Base-by-base conservation (phyloP, 371 early-diverging fungal species). In the Circinella umbellata region DNA sequence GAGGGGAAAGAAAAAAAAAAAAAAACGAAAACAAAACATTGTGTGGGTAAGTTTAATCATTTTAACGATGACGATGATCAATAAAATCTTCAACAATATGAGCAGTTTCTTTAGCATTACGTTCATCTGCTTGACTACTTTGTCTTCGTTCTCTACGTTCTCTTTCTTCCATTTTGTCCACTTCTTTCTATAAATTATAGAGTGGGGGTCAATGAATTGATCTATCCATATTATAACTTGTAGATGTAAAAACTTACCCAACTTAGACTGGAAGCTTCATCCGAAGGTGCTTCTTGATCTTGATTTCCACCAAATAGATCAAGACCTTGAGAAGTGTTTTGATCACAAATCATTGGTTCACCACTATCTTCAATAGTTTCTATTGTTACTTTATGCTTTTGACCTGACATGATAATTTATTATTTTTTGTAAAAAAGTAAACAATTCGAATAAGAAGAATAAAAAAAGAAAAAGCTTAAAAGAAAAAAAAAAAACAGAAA, bases 81-180 rank as follows among this genome's bases (percentile, higher is more conserved):
- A 69, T 38, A 48, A 55, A 60, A 17, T 69, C 69, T 14, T 63
- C 55, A 49, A 69, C 37, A 27, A 69, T 69, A 9, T 69, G 53
- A 4, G 69, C 69, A 3, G 69, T 69, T 37, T 69, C 42, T 37
- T 46, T 37, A 5, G 69, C 69, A 46, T 69, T 69, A 36, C 55
- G 63, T 27, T 54, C 69, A 18, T 67, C 57, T 42, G 42, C 0
- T 36, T 48, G 4, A 6, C 48, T 37, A 15, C 27, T 42, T 35
- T 55, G 18, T 20, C 27, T 27, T 27, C 69, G 69, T 48, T 69
- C 69, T 57, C 20, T 20, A 20, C 69, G 63, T 57, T 37, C 69
- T 34, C 46, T 47, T 54, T 59, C 63, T 57, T 69, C 69, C 27
- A 61, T 17, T n/a, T 63, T 51, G 13, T 63, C 69, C 39, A 69